phyloP scores from a whole-genome alignment of 805 yeast species.

The Sungouiella blattae region DNA sequence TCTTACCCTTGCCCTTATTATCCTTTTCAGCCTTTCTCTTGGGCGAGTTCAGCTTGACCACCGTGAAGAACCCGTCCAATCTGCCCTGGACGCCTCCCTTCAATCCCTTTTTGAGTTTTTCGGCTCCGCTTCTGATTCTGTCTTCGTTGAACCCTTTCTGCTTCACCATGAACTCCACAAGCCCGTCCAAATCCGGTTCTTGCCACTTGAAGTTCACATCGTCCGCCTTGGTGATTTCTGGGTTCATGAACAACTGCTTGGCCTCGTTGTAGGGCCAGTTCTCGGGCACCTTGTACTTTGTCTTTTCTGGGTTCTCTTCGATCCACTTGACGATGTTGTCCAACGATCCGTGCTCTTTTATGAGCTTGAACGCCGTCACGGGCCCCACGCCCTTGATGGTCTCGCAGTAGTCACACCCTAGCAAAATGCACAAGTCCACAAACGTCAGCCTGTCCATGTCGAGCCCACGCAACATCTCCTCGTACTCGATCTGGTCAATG shows the following conservation, averaged over 20 bases:
- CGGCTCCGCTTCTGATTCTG: conserved; percentile 83
- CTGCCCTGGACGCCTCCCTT: conserved; percentile 88
- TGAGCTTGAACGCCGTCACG: conserved; percentile 84
- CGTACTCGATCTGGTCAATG: conserved; percentile 74
- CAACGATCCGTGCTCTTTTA: conserved; percentile 77
- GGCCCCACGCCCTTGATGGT: conserved; percentile 96
- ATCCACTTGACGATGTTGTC: conserved; percentile 73
- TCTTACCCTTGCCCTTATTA: conserved; percentile 29
- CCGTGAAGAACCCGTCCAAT: conserved; percentile 86
- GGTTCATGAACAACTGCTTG: conserved; percentile 73
- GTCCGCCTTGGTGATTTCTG: conserved; percentile 67
- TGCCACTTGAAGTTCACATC: conserved; percentile 77
- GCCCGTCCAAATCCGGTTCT: conserved; percentile 83
- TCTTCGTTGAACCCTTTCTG: conserved; percentile 94
- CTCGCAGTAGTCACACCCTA: conserved; percentile 97
- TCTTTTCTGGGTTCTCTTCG: conserved; percentile 47
- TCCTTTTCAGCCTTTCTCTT: conserved; percentile 35
- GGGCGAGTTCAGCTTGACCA: conserved; percentile 40
- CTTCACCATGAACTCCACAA: conserved; percentile 76
- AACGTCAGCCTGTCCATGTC: conserved; percentile 72
- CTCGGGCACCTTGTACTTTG: conserved; percentile 84
- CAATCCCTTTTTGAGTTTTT: conserved; percentile 76
- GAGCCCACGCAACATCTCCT: conserved; percentile 68
- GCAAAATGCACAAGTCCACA: conserved; percentile 84
- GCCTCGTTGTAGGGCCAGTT: conserved; percentile 93